These are phyloP conservation scores for Craspedostauros australis DNA, from an alignment of 108 stramenopile genomes.

Conservation along the genomic window DNA sequence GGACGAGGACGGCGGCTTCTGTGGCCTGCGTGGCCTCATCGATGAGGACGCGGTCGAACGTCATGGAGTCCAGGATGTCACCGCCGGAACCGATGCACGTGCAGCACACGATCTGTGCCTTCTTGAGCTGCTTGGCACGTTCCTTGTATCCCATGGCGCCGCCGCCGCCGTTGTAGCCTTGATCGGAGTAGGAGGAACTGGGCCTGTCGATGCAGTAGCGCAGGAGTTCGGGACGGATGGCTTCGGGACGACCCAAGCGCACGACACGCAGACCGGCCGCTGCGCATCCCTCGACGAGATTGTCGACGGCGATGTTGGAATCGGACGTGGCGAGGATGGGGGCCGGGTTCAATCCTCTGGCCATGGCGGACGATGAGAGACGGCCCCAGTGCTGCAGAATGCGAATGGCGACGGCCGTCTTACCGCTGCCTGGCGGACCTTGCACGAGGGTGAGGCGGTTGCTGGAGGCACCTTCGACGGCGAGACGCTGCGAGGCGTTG, in stretches of 20 bases:
- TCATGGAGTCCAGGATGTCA: slow-evolving; percentile 80
- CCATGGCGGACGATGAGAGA: slow-evolving; percentile 39
- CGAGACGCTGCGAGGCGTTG: slow-evolving; percentile 81
- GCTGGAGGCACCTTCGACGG: slow-evolving; percentile 81
- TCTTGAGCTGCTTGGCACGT: slow-evolving; percentile 68
- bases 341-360: slow-evolving; percentile 46
- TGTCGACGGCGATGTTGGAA: slow-evolving; percentile 98
- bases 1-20: slow-evolving; percentile 88
- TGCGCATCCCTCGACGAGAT: slow-evolving; percentile 92
- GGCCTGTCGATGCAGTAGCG: slow-evolving; percentile 85
- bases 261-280: slow-evolving; percentile 84
- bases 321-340: slow-evolving; percentile 88
- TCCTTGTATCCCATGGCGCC: slow-evolving; percentile 66
- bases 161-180: slow-evolving; percentile 15
- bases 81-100: slow-evolving; percentile 92
- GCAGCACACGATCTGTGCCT: slow-evolving; percentile 91
- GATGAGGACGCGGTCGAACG: slow-evolving; percentile 86
- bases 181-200: slow-evolving; percentile 39
- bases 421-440: slow-evolving; percentile 81
- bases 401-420: slow-evolving; percentile 86
- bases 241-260: slow-evolving; percentile 89
- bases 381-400: slow-evolving; percentile 88
- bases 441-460: slow-evolving; percentile 87
- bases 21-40: slow-evolving; percentile 94
- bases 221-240: slow-evolving; percentile 85